Base-by-base conservation (phyloP, 495 filamentous ascomycete genomes). In the Neurospora sp. region DNA sequence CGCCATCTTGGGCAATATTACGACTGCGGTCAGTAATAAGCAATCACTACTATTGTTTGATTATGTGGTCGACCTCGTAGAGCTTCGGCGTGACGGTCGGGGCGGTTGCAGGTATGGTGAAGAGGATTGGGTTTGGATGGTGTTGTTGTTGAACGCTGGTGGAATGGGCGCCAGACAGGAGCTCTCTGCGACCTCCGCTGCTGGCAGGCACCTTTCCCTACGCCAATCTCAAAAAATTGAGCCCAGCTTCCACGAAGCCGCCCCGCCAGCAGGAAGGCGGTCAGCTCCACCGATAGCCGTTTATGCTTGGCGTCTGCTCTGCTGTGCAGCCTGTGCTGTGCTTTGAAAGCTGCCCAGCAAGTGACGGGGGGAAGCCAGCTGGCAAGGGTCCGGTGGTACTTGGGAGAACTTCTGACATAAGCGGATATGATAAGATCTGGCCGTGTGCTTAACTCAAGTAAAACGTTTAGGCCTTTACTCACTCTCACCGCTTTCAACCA, bases 1-100 rank as follows among this genome's bases (percentile, higher is more conserved):
- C 73, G 85, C 82, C 85, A 87, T 87, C 9, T 82, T 86, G 77
- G 66, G 70, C 28, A 72, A 66, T 34, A 66, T 66, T 66, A 66
- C 54, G 28, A 66, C 54, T 66, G 54, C 54, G 54, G 28, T 36
- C 28, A 28, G 54, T 66, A 66, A 5, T 34, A 5, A 34, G 54
- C 28, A 66, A 66, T 66, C 54, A 66, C 54, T 66, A 34, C 34
- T 66, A n/a, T 72, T 48, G 9, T 76, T 71, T 48, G 45, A 70
- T 71, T 40, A 36, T 69, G 54, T 34, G 39, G 48, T 31, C 71
- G 37, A 38, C 28, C 71, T 72, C 48, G 40, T 37, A 69, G 28
- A 66, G n/a, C 24, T 48, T 73, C 73, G 69, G 70, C 37, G 62
- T 31, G 72, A 71, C 34, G 42, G 40, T 59, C 39, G 45, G 45